Percentiles rank a stretch among this genome's conserved stretches.
These are phyloP conservation scores for Talaromyces sp. DNA, from an alignment of 2,329 filamentous ascomycete genomes.

Conservation along the genomic window DNA sequence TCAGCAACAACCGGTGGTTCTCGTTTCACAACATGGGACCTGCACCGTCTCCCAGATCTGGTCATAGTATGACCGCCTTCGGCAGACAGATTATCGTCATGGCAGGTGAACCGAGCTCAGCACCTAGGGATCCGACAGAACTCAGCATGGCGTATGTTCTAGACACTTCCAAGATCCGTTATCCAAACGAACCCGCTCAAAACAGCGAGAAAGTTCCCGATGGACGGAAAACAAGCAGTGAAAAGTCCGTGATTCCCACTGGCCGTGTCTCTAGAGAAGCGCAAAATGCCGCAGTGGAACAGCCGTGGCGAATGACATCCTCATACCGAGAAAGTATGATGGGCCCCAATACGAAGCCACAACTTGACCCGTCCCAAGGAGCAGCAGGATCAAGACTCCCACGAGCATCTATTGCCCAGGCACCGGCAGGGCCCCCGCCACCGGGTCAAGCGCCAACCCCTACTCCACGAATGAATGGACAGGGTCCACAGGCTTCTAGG, in stretches of 20 bases:
- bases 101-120: conserved; percentile 89
- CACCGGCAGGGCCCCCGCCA: conserved; percentile 59
- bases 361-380: conserved; percentile 27
- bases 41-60: conserved; percentile 85
- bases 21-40: conserved; percentile 99
- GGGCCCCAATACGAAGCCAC: conserved; percentile 24
- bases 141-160: conserved; percentile 84
- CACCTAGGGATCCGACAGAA: conserved; percentile 73
- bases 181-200: conserved; percentile 66
- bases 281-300: conserved; percentile 34
- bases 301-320: conserved; percentile 34
- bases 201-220: conserved; percentile 38
- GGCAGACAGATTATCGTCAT: conserved; percentile 89
- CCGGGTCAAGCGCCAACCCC: conserved; percentile 60
- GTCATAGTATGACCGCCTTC: conserved; percentile 95
- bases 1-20: conserved; percentile 86
- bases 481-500: conserved; percentile 28
- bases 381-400: conserved; percentile 54
- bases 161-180: conserved; percentile 93
- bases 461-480: conserved; percentile 47
- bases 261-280: conserved; percentile 42
- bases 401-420: conserved; percentile 54
- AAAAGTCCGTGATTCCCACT: conserved; percentile 38
- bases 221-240: conserved; percentile 40
- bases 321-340: conserved; percentile 43